Evolutionary conservation across 2,329 filamentous ascomycete species (phyloP).

Genomic region (Mycogone perniciosa): DNA sequence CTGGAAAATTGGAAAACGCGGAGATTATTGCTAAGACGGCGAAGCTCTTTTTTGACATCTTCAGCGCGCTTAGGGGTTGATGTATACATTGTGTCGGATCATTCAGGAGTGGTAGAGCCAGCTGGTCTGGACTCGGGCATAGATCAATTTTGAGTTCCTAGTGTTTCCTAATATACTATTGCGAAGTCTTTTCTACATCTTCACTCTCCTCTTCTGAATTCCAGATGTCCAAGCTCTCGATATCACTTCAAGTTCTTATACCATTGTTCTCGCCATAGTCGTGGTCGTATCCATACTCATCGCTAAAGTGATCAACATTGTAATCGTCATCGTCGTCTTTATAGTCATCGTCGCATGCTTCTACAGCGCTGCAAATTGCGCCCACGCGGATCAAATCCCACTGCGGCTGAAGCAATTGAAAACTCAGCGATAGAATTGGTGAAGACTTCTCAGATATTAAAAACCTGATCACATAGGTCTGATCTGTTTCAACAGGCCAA

Average conservation of each 20-base stretch:
- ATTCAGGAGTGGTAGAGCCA: constrained; percentile 12
- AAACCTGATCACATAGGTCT: neutral
- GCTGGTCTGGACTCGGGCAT: no score
- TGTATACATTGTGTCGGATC: neutral
- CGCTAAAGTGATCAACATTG: no score
- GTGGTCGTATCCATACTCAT: no score
- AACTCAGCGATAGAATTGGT: neutral
- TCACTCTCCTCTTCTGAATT: no score
- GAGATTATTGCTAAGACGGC: neutral
- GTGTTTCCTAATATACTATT: no score
- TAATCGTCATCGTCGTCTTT: neutral
- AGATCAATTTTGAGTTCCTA: no score
- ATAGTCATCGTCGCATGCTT: neutral
- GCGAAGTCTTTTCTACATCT: no score
- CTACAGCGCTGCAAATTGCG: neutral
- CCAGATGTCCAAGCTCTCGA: no score
- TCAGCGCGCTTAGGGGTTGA: neutral
- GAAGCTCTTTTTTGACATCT: neutral
- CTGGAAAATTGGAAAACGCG: neutral
- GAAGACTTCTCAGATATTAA: neutral
- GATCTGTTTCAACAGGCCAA: neutral
- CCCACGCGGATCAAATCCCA: neutral
- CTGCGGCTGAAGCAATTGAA: neutral
- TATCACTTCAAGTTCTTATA: no score
- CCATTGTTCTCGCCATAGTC: no score